Evolutionary conservation across 2,329 filamentous ascomycete species (phyloP), one percentile per base, ranked within the genome.

Genomic region (Stachybotrys elegans): DNA sequence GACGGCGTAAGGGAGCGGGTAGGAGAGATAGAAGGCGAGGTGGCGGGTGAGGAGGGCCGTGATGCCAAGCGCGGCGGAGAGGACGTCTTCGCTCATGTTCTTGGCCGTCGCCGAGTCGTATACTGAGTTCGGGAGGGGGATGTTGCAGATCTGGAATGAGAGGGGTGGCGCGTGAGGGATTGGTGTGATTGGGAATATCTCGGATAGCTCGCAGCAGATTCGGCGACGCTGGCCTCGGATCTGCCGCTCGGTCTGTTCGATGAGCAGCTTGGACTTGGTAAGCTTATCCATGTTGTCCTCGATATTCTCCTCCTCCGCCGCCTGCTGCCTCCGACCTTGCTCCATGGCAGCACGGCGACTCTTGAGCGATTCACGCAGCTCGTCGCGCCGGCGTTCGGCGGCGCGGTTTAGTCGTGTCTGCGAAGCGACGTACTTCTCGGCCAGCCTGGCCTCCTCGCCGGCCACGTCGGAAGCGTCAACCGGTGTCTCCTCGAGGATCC

Each of bases 181-280:
- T 0, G 90, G 84, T 8, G 82, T 78, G 47, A 98, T 95, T 4
- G 86, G 83, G 59, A 91, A 96, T 45, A 96, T 87, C 21, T 72
- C 69, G 12, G 81, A 71, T 0, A 98, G 72, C 51, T 95, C 90
- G 52, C 93, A 84, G 61, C 89, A 91, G 44, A 97, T 88, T 27
- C 93, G 84, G 13, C 91, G 81, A 19, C 91, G 80, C 63, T 97
- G 93, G n/a, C 86, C 88, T 46, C 77, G 81, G n/a, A 89, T 85
- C 17, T 82, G 79, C 41, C 84, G 81, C 34, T 73, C 72, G 0
- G 78, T 82, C 39, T 74, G 65, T 4, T 72, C 69, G 1, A 86
- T 64, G 2, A 84, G 68, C 5, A 70, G 64, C 27, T 72, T 72
- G 12, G 79, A 81, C 1, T 76, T 67, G 0, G 68, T 60, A 23